These are phyloP conservation scores for Tubosaeta brunneosetosa DNA, from an alignment of 768 basidiomycete genomes.

Conservation along the genomic window DNA sequence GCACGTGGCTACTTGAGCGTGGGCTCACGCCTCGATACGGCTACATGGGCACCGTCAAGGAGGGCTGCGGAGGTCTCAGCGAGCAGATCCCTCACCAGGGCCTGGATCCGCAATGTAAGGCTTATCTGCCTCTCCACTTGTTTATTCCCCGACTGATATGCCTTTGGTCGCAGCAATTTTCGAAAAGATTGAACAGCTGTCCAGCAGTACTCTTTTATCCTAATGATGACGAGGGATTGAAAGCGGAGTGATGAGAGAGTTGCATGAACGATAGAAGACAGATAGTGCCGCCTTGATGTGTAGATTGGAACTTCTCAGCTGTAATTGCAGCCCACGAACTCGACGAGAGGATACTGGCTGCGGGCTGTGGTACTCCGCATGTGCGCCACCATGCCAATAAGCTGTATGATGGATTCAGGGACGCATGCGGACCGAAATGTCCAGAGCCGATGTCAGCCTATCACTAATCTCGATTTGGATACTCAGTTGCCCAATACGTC, in stretches of 20 bases:
- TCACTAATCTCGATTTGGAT: no score
- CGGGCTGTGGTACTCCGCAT: no score
- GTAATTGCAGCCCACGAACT: no score
- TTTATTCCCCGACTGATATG: neutral
- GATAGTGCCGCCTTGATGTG: neutral
- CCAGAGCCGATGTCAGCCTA: no score
- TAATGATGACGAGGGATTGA: neutral
- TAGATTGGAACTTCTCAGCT: neutral
- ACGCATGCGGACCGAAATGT: no score
- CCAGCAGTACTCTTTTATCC: conserved; percentile 17
- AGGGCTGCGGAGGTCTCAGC: conserved; percentile 71
- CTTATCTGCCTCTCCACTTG: neutral
- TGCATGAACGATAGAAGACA: neutral
- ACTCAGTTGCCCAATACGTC: no score
- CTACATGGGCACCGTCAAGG: conserved; percentile 77
- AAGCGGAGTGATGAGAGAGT: neutral
- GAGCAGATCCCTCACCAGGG: conserved; percentile 83
- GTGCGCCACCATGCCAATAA: no score
- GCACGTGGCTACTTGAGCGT: conserved; percentile 84
- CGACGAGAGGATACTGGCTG: no score
- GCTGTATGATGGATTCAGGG: no score
- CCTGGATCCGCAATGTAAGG: conserved; percentile 72
- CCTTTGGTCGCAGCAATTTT: conserved; percentile 38
- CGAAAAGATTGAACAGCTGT: conserved; percentile 40
- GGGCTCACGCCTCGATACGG: conserved; percentile 73